These are phyloP conservation scores for Colletotrichum sp. DNA, from an alignment of 2,329 filamentous ascomycete species.

Conservation along the genomic window DNA sequence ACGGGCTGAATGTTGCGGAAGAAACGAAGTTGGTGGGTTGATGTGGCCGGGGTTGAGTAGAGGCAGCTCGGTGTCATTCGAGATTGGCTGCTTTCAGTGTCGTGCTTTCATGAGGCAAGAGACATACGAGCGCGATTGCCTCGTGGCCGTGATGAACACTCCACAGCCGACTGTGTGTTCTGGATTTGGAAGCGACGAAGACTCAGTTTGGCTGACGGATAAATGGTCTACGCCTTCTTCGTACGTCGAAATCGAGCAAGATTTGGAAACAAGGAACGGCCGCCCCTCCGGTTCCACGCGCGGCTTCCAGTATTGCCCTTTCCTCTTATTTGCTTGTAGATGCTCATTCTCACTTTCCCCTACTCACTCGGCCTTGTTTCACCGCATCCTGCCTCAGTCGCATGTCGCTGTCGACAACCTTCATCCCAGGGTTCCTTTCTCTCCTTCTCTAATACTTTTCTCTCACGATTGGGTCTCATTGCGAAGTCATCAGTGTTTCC, in stretches of 20 bases:
- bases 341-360: background rate
- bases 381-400: background rate
- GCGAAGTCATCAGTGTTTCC: background rate
- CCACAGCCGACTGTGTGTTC: background rate
- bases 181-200: no score
- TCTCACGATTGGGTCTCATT: no score
- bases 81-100: background rate
- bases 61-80: background rate
- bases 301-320: background rate
- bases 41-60: background rate
- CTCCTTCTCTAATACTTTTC: background rate
- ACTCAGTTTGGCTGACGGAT: background rate
- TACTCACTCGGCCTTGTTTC: background rate
- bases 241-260: background rate
- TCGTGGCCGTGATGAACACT: background rate
- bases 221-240: background rate
- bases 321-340: background rate
- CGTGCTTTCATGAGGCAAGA: background rate
- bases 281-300: background rate
- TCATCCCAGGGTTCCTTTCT: rapidly evolving
- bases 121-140: background rate
- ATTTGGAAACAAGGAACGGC: background rate
- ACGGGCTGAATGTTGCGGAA: background rate
- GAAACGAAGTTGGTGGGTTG: background rate
- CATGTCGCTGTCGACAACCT: background rate